phyloP scores from a whole-genome alignment of 805 yeast species.

The Candida loeiensis region DNA sequence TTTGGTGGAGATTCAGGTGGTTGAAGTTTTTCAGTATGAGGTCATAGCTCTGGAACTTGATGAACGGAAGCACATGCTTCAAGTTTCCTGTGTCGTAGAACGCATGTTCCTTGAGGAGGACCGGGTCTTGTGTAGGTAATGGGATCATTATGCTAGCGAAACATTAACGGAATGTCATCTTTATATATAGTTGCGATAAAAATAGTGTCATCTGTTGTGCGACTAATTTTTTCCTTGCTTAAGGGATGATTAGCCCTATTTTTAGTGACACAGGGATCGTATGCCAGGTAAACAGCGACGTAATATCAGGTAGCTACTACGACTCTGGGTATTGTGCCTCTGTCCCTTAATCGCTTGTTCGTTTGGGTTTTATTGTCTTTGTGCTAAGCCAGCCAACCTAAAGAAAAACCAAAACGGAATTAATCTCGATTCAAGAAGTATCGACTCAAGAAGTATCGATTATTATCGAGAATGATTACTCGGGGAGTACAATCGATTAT shows the following conservation, averaged over 20 bases:
- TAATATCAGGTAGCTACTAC: too few relatives aligned
- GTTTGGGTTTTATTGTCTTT: too few relatives aligned
- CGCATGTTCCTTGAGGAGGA: slow-evolving; percentile 24
- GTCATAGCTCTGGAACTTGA: slow-evolving; percentile 22
- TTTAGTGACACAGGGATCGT: neutral
- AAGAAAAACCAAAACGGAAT: neutral
- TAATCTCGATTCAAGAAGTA: too few relatives aligned
- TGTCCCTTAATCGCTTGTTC: too few relatives aligned
- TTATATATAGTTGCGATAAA: neutral
- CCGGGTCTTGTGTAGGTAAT: slow-evolving; percentile 17
- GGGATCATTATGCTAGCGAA: slow-evolving; percentile 13
- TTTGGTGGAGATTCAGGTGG: slow-evolving; percentile 7
- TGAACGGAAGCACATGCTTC: slow-evolving; percentile 21
- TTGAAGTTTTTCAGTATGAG: slow-evolving; percentile 7
- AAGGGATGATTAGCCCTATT: neutral
- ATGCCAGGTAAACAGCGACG: too few relatives aligned
- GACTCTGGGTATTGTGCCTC: too few relatives aligned
- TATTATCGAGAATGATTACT: too few relatives aligned
- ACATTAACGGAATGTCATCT: neutral
- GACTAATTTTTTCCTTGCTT: neutral
- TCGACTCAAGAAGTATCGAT: too few relatives aligned
- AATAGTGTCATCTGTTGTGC: neutral
- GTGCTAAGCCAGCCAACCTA: neutral
- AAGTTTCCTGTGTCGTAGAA: slow-evolving; percentile 29
- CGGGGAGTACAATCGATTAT: too few relatives aligned